phyloP scores from a whole-genome alignment of 345 rosid genomes.

The Lenwebbia sp. region DNA sequence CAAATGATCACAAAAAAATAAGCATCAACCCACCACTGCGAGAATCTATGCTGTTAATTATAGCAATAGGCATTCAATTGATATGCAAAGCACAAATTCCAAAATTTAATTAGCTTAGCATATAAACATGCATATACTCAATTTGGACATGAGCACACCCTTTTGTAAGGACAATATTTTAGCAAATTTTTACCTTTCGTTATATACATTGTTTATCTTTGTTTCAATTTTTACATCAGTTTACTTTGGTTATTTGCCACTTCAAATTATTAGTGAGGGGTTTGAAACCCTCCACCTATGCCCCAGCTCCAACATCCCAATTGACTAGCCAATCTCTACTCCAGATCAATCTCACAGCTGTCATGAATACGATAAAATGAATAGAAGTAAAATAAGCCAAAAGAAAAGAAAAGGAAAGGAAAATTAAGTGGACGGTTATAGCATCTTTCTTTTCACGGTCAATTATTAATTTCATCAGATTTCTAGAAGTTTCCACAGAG shows the following conservation, averaged over 20 bases:
- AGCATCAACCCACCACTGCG: neutral
- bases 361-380: neutral
- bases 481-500: neutral
- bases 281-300: neutral
- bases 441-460: neutral
- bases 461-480: neutral
- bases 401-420: neutral
- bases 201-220: neutral
- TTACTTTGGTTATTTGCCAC: neutral
- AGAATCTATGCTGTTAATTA: neutral
- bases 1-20: neutral
- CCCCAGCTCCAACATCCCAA: neutral
- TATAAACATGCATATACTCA: neutral
- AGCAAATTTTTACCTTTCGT: neutral
- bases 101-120: neutral
- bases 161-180: neutral
- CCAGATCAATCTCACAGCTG: neutral
- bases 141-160: neutral
- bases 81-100: neutral
- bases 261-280: neutral
- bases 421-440: neutral
- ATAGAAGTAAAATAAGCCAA: neutral
- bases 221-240: neutral
- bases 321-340: neutral
- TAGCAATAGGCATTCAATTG: neutral